phyloP scores from a whole-genome alignment of 768 basidiomycete species.

The Mycena olivaceomarginata region DNA sequence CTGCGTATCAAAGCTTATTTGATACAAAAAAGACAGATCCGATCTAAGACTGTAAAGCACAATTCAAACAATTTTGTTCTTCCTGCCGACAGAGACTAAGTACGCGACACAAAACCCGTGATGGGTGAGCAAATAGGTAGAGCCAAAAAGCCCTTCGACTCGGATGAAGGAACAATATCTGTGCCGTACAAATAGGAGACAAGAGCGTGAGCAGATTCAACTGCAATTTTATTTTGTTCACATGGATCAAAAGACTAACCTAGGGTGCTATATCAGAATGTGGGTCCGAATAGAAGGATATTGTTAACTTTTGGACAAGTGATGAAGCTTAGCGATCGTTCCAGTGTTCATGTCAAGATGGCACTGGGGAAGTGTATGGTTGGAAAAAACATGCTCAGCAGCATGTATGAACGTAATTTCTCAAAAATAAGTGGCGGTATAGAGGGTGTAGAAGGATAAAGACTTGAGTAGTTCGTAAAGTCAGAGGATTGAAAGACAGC shows the following conservation, averaged over 20 bases:
- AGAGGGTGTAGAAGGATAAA: neutral
- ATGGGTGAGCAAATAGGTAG: neutral
- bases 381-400: neutral
- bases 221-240: slow-evolving; percentile 15
- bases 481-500: neutral
- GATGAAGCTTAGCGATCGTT: too few relatives aligned
- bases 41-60: too few relatives aligned
- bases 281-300: too few relatives aligned
- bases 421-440: neutral
- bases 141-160: neutral
- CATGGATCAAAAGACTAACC: neutral
- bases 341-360: neutral
- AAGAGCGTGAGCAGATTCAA: neutral
- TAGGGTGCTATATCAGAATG: too few relatives aligned
- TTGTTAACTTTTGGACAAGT: too few relatives aligned
- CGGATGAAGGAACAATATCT: neutral
- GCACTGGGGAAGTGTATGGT: neutral
- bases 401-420: neutral
- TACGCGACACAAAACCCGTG: too few relatives aligned
- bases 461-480: neutral
- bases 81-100: too few relatives aligned
- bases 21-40: too few relatives aligned
- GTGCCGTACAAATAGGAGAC: neutral
- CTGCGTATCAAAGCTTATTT: too few relatives aligned
- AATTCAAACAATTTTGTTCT: too few relatives aligned